Conservation (phyloP, 2,329 filamentous ascomycete genomes). For the Fusarium pininemorale region DNA sequence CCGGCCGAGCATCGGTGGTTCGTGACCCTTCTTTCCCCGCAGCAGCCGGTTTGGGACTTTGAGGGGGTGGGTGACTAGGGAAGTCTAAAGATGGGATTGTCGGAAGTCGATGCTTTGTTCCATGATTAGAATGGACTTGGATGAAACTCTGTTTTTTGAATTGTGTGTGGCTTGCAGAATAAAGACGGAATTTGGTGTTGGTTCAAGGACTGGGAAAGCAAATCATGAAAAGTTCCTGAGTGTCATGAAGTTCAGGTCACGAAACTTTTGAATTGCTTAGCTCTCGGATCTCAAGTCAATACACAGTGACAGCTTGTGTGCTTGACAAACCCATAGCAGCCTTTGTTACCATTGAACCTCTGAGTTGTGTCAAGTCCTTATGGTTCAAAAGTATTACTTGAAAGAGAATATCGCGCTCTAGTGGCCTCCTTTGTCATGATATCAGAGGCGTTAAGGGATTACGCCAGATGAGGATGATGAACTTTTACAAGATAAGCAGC, state of each 20-base stretch:
- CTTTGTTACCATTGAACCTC: not conserved
- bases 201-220: not conserved
- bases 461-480: not conserved
- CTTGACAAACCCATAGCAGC: not conserved
- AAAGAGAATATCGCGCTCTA: not conserved
- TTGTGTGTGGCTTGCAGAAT: not conserved
- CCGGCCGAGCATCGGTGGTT: constrained; percentile 4
- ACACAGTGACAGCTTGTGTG: not conserved
- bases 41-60: not conserved
- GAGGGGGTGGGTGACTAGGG: constrained; percentile 19
- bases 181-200: not conserved
- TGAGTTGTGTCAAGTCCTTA: not conserved
- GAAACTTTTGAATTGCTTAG: not conserved
- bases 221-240: not conserved
- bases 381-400: not conserved
- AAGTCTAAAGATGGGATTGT: constrained; percentile 19
- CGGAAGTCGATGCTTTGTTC: constrained; percentile 19
- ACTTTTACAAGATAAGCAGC: not conserved
- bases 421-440: not conserved
- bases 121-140: constrained; percentile 1
- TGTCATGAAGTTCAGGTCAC: not conserved
- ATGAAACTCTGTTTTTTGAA: not conserved
- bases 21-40: constrained; percentile 4
- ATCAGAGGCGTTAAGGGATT: not conserved
- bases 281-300: not conserved